Base-by-base conservation (phyloP, 495 filamentous ascomycete genomes). In the Trichocladium antarcticum region DNA sequence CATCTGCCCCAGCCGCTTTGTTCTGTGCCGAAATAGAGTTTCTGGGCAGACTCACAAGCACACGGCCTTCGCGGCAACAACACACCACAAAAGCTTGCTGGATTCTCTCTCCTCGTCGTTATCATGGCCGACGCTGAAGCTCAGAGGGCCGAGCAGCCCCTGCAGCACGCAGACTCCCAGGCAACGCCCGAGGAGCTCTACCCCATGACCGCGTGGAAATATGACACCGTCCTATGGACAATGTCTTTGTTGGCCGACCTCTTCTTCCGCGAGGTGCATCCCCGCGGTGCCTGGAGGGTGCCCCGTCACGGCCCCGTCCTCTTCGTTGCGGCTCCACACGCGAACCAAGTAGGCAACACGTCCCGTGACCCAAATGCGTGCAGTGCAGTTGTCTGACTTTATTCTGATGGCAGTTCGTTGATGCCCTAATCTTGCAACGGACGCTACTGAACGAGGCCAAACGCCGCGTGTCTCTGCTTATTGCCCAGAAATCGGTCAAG, bases 251-350 rank as follows among this genome's bases (percentile, higher is more conserved):
- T 95, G 19, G 79, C 88, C 31, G 92, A 96, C 62, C 78, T 95
- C 46, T 98, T 98, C 78, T 98, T 98, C 74, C 81, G 92, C 56
- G 92, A 98, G 68, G 85, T 98, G 3, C 89, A 97, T 61, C 90
- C 92, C 7, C 83, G 92, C 38, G 86, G 88, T 47, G 82, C 87
- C 40, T 98, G 92, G 87, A 87, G 86, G 65, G 83, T 98, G 19
- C 92, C 92, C 31, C 76, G 81, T 50, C 75, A 77, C 53, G 92
- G 87, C 1, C 89, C 92, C 0, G 77, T 98, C 46, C 87, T 98
- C 35, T 90, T 98, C 60, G 92, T 98, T 51, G 90, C 89, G n/a
- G 92, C 93, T 16, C 92, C 92, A 52, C 92, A 98, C 75, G 93
- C 92, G 39, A 98, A 98, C 64, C 92, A 98, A 79, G 87, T 89